phyloP scores from a whole-genome alignment of 441 rosid genomes.

The Biscutella auriculata region DNA sequence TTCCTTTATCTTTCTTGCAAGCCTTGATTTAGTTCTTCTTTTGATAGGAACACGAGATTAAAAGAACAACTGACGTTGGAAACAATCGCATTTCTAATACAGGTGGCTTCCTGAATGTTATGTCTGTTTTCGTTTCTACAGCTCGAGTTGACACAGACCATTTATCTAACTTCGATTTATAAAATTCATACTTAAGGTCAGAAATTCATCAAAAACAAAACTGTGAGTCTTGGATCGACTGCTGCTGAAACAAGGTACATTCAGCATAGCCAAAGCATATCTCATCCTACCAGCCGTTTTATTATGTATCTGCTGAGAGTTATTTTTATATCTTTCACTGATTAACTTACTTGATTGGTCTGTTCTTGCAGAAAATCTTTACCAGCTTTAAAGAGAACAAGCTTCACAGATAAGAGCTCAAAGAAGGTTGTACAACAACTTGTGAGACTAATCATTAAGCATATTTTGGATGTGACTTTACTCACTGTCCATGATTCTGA shows the following conservation, averaged over 20 bases:
- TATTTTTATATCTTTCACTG: constrained; percentile 8
- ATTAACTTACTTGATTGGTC: constrained; percentile 14
- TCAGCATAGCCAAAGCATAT: constrained; percentile 26
- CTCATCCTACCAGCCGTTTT: constrained; percentile 26
- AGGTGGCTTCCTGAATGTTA: constrained; percentile 29
- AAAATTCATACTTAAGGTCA: constrained; percentile 18
- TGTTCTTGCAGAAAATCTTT: constrained; percentile 56
- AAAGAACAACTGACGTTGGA: constrained; percentile 19
- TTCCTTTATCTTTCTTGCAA: background rate
- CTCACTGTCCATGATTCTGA: background rate
- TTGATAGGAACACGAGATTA: constrained; percentile 36
- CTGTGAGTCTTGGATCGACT: constrained; percentile 24
- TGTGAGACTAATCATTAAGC: background rate
- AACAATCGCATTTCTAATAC: constrained; percentile 22
- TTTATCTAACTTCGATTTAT: constrained; percentile 20
- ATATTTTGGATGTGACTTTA: background rate
- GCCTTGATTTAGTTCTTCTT: constrained; percentile 2
- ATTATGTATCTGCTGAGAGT: background rate
- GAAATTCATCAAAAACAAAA: constrained; percentile 25
- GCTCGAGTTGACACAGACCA: constrained; percentile 16
- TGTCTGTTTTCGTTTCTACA: constrained; percentile 9
- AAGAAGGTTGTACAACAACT: constrained; percentile 23
- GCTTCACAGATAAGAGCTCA: constrained; percentile 24
- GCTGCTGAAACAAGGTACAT: constrained; percentile 36
- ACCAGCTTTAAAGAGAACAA: constrained; percentile 35